Base-by-base conservation (phyloP, 441 rosid genomes). In the Croton laevigatus region DNA sequence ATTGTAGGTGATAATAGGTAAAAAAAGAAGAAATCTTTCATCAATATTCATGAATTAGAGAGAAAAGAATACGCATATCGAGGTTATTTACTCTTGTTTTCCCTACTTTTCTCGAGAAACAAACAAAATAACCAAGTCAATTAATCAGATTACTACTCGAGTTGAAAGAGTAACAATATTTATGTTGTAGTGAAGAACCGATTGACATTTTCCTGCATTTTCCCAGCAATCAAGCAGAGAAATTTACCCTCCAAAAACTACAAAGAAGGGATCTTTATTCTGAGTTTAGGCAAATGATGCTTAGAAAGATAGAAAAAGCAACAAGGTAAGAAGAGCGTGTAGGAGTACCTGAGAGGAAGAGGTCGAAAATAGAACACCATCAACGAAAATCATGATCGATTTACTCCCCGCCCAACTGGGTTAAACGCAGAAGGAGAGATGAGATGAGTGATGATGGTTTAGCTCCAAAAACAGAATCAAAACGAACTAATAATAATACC, bases 301-400 rank as follows among this genome's bases (percentile, higher is more conserved):
- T 20, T 17, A 59, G 44, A 58, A 6, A 68, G 13, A 37, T 27
- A 16, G 3, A 42, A 36, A 22, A 58, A 51, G 3, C 17, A 14
- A 34, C 14, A 23, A 49, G 38, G 22, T n/a, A 17, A 3, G 32
- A 36, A 23, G 61, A 11, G 59, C 22, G 44, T 40, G 32, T 27
- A 27, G 2, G 60, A 63, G n/a, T 71, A 86, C 86, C 88, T 79
- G 83, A 32, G 85, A 77, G 20, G 19, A 46, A 32, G 48, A 64
- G 34, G 76, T 3, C 32, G 73, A 66, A 63, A 81, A 71, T 10
- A 66, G 86, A 5, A 69, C 49, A 16, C 83, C 87, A 32, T 62
- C 87, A 14, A 89, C 84, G 63, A 80, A 76, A 53, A 89, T 89
- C 96, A 89, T 89, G 65, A 13, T 48, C 14, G 8, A 17, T 36